Evolutionary conservation across 1,284 basidiomycete genomes (phyloP), one percentile per base, ranked within the genome.

Genomic region (Microbotryomycetes sp.): DNA sequence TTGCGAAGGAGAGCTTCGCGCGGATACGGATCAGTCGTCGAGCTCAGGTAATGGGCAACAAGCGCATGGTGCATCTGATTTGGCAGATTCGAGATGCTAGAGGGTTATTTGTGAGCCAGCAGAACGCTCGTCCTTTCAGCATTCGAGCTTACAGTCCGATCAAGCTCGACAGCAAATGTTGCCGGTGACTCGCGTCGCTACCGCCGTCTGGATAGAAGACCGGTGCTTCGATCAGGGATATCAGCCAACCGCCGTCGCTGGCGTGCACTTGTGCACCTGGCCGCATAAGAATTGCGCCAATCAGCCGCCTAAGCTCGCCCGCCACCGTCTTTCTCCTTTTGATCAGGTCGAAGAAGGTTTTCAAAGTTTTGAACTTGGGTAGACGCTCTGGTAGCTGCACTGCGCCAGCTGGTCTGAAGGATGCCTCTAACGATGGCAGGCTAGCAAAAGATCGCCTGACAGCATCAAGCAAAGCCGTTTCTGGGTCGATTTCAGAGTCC

Each of bases 161-260:
- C 45, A 65, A 49, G n/a, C 51, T 45, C 0, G 66, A 59, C 4
- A 53, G 48, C 1, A 65, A 21, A 1, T 3, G 15, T 11, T 55
- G 27, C 0, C 66, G 58, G 24, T 45, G 15, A 0, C 24, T 23
- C 0, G 47, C 11, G 9, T 61, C 54, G 1, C 45, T 31, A 1
- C 45, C 57, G 1, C 3, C 18, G 5, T 30, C 45, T 5, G 50
- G 15, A 9, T 11, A 5, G 21, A 62, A 56, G 2, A 63, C 24
- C 0, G 66, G 66, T 5, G 45, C 64, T 51, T 66, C 66, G 21
- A 62, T n/a, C 15, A 67, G 31, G 11, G 35, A 13, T 18, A 67
- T 31, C 4, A 59, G 16, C 66, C 66, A 67, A 2, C 45, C 45
- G 0, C 63, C 63, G n/a, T 56, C 51, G 4, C 59, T 59, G 29